These are phyloP conservation scores for Candida ipomoeae DNA, from an alignment of 805 yeast species.

Conservation along the genomic window DNA sequence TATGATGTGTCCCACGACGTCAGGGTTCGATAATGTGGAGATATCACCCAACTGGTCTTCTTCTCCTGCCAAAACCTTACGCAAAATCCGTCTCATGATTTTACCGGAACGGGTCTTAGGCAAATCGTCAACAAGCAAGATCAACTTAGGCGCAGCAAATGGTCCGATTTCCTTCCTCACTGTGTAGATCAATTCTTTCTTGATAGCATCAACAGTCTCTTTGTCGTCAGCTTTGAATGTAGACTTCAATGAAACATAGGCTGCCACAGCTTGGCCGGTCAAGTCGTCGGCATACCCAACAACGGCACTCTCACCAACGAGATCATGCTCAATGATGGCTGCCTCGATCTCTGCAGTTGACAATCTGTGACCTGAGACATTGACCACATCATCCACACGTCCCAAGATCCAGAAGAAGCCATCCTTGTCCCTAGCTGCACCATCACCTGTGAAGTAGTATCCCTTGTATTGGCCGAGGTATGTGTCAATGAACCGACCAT, in stretches of 20 bases:
- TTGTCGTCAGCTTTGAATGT: conserved; percentile 37
- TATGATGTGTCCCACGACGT: conserved; percentile 73
- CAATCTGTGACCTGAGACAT: conserved; percentile 94
- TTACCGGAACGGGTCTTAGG: conserved; percentile 99
- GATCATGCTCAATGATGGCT: conserved; percentile 71
- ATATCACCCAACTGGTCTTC: conserved; percentile 90
- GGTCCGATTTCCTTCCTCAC: conserved; percentile 92
- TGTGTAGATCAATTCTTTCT: conserved; percentile 74
- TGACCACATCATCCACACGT: conserved; percentile 97
- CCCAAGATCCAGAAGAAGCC: conserved; percentile 98
- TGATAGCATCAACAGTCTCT: conserved; percentile 44
- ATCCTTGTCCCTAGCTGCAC: conserved; percentile 95
- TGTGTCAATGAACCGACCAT: conserved; percentile 81
- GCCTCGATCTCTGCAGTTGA: conserved; percentile 99
- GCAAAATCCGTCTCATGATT: conserved; percentile 95
- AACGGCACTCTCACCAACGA: conserved; percentile 93
- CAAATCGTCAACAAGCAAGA: conserved; percentile 79
- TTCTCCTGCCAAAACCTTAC: conserved; percentile 90
- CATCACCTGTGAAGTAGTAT: conserved; percentile 95
- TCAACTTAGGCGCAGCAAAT: conserved; percentile 92
- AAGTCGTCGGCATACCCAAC: conserved; percentile 92
- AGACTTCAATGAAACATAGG: conserved; percentile 78
- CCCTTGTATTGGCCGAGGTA: conserved; percentile 92
- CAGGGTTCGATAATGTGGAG: conserved; percentile 84
- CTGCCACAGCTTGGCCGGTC: conserved; percentile 97